These are phyloP conservation scores for Botrytis pseudocinerea DNA, from an alignment of 2,329 filamentous ascomycete species.

Conservation along the genomic window DNA sequence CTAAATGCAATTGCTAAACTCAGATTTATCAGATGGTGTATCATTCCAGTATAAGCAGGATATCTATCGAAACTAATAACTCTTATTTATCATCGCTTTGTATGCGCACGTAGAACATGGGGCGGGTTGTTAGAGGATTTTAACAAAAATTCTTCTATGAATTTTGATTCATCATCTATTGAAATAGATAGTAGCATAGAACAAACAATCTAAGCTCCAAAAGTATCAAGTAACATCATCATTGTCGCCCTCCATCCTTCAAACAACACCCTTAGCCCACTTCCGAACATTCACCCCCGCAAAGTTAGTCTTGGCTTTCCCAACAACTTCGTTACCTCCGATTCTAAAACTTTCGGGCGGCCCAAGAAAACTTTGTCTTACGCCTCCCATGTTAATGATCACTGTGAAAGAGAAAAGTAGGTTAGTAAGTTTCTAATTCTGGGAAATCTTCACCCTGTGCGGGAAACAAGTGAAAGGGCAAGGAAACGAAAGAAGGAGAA, in stretches of 20 bases:
- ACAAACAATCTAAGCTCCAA: neutral
- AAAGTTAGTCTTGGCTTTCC: slow-evolving; percentile 31
- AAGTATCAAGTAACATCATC: no score
- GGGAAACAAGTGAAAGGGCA: no score
- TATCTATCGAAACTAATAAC: neutral
- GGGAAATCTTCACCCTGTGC: no score
- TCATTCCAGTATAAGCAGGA: neutral
- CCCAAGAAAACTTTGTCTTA: slow-evolving; percentile 45
- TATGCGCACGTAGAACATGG: neutral
- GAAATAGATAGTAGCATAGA: neutral
- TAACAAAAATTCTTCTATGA: neutral
- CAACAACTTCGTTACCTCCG: slow-evolving; percentile 29
- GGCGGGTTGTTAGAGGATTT: neutral
- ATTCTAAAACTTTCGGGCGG: slow-evolving; percentile 43
- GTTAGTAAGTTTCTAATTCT: neutral
- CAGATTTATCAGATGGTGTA: neutral
- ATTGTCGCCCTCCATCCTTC: neutral
- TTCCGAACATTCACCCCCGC: slow-evolving; percentile 23
- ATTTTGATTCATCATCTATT: neutral
- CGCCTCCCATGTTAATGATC: slow-evolving; percentile 45
- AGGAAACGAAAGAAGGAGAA: no score
- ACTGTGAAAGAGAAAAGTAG: slow-evolving; percentile 26
- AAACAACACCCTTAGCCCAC: slow-evolving; percentile 16
- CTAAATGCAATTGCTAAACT: neutral
- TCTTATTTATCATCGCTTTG: neutral